These are phyloP conservation scores for Penicillium psychrosexuale DNA, from an alignment of 2,329 filamentous ascomycete species.

Conservation along the genomic window DNA sequence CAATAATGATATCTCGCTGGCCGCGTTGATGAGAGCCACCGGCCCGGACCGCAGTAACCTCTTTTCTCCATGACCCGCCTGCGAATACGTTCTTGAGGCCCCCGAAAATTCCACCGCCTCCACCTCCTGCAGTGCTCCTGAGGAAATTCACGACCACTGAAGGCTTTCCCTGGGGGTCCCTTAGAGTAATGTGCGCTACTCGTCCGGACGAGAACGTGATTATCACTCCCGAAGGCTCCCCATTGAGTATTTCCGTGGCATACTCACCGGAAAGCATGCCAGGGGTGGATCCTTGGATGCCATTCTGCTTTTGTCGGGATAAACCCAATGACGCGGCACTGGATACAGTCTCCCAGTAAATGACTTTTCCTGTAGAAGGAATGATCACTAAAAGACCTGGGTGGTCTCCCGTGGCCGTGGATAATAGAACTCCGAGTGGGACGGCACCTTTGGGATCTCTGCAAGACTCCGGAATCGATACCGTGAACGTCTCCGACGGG, in stretches of 20 bases:
- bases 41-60: conserved; percentile 75
- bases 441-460: conserved; percentile 66
- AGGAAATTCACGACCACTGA: conserved; percentile 75
- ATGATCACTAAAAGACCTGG: conserved; percentile 84
- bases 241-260: conserved; percentile 73
- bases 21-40: conserved; percentile 70
- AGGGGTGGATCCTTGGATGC: conserved; percentile 70
- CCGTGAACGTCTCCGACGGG: conserved; percentile 65
- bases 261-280: conserved; percentile 76
- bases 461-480: conserved; percentile 72
- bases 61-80: conserved; percentile 66
- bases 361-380: conserved; percentile 76
- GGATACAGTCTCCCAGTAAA: conserved; percentile 94
- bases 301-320: conserved; percentile 75
- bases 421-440: conserved; percentile 79
- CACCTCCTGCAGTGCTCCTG: conserved; percentile 56
- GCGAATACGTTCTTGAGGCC: conserved; percentile 75
- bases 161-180: conserved; percentile 83
- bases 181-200: conserved; percentile 78
- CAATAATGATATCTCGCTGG: conserved; percentile 78
- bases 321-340: conserved; percentile 80
- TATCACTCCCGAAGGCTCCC: conserved; percentile 83
- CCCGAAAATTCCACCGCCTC: conserved; percentile 68
- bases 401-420: conserved; percentile 72
- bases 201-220: conserved; percentile 81